Percentiles rank a stretch among this genome's conserved stretches.
phyloP scores from a whole-genome alignment of 2,329 filamentous ascomycete species.

The Exophiala dermatitidis region DNA sequence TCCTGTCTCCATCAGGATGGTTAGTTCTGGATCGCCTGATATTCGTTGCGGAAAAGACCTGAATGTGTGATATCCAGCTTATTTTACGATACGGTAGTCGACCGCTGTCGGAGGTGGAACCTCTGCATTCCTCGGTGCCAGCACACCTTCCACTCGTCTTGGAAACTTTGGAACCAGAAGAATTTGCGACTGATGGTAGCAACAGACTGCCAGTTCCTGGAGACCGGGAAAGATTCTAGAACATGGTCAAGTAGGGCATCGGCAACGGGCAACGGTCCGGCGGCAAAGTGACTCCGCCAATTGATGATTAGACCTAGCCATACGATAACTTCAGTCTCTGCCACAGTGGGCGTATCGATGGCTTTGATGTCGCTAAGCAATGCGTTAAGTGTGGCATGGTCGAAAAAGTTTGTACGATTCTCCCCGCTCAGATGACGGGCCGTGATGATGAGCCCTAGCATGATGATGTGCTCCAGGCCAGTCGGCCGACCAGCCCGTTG shows the following conservation, averaged over 20 bases:
- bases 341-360: constrained; percentile 10
- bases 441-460: constrained; percentile 12
- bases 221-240: constrained; percentile 12
- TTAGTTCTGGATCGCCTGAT: no score
- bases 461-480: constrained; percentile 15
- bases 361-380: constrained; percentile 11
- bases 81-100: not conserved
- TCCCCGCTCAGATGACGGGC: constrained; percentile 18
- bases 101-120: not conserved
- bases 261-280: constrained; percentile 2
- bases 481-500: constrained; percentile 7
- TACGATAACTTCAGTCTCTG: constrained; percentile 16
- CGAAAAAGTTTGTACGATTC: constrained; percentile 19
- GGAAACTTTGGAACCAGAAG: constrained; percentile 18
- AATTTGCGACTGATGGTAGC: constrained; percentile 17
- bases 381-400: constrained; percentile 7
- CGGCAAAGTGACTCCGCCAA: constrained; percentile 14
- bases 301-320: constrained; percentile 16
- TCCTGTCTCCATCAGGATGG: no score
- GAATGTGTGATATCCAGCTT: no score
- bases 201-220: constrained; percentile 14
- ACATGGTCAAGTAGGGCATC: constrained; percentile 15
- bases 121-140: constrained; percentile 5
- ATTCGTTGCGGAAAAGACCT: no score
- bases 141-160: constrained; percentile 11